Percentiles rank a stretch among this genome's conserved stretches.
phyloP scores from a whole-genome alignment of 371 early-diverging fungal species.

The Lichtheimia ornata region DNA sequence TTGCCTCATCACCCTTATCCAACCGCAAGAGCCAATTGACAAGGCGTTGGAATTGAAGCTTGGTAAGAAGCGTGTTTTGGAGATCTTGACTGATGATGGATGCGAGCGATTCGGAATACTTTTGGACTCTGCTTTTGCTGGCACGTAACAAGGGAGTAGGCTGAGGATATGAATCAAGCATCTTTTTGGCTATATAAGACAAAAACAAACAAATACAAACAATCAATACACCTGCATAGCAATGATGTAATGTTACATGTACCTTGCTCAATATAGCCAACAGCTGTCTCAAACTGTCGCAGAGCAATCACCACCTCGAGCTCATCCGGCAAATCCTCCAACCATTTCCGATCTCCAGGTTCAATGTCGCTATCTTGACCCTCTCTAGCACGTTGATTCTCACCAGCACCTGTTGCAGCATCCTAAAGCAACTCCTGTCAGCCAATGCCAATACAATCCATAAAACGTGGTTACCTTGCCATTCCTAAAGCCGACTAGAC shows the following conservation, averaged over 20 bases:
- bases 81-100: conserved; percentile 74
- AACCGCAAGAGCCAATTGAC: conserved; percentile 82
- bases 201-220: background rate
- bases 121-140: conserved; percentile 59
- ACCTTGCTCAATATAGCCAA: conserved; percentile 73
- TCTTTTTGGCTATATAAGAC: conserved; percentile 32
- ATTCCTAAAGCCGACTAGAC: conserved; percentile 5
- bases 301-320: conserved; percentile 88
- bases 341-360: conserved; percentile 58
- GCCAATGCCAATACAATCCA: background rate
- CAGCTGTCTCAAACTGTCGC: conserved; percentile 84
- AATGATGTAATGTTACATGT: background rate
- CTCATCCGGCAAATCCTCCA: conserved; percentile 80
- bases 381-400: background rate
- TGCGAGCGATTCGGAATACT: conserved; percentile 66
- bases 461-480: conserved; percentile 6
- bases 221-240: background rate
- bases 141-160: conserved; percentile 51
- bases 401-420: background rate
- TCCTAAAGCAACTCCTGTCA: background rate
- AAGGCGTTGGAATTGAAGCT: conserved; percentile 75
- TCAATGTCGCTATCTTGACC: conserved; percentile 19
- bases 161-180: conserved; percentile 34
- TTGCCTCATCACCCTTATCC: conserved; percentile 75
- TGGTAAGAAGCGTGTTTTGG: conserved; percentile 76